Conservation (phyloP, 192 early-diverging fungal genomes). For the Podila horticola region DNA sequence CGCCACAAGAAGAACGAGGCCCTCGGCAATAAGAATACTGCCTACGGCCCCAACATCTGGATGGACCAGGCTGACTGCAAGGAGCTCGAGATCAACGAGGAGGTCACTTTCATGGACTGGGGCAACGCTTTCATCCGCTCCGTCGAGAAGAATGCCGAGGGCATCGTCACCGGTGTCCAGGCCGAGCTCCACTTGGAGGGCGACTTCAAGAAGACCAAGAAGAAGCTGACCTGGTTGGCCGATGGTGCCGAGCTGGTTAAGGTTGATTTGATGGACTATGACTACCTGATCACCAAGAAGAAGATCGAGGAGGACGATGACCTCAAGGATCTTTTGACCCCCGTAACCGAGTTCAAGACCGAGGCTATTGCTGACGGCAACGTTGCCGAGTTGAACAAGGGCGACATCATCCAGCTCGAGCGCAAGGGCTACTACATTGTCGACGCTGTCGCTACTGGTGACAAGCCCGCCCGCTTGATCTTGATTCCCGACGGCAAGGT, state of each 20-base stretch:
- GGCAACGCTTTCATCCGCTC: slow-evolving; percentile 93
- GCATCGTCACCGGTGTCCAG: slow-evolving; percentile 67
- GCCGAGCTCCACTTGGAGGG: slow-evolving; percentile 88
- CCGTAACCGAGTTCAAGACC: slow-evolving; percentile 83
- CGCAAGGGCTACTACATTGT: slow-evolving; percentile 95
- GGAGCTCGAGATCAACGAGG: slow-evolving; percentile 83
- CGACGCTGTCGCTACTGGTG: slow-evolving; percentile 67
- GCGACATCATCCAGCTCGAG: slow-evolving; percentile 97
- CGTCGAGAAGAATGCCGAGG: slow-evolving; percentile 69
- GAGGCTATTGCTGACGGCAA: slow-evolving; percentile 76
- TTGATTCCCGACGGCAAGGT: slow-evolving; percentile 94
- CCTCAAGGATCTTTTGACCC: slow-evolving; percentile 84
- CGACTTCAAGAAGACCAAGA: slow-evolving; percentile 98
- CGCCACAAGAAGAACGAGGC: slow-evolving; percentile 98
- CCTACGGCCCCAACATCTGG: slow-evolving; percentile 79
- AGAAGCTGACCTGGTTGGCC: slow-evolving; percentile 97
- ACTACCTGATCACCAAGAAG: slow-evolving; percentile 98
- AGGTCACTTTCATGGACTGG: slow-evolving; percentile 99
- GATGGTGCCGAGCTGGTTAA: slow-evolving; percentile 70
- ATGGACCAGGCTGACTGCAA: slow-evolving; percentile 91
- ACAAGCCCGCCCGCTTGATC: slow-evolving; percentile 74
- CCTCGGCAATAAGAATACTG: slow-evolving; percentile 87
- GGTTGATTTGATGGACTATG: slow-evolving; percentile 87
- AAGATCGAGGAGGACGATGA: slow-evolving; percentile 95
- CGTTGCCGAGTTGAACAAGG: slow-evolving; percentile 64